Conservation (phyloP, 1,284 basidiomycete species). For the Singerocomus inundabilis region DNA sequence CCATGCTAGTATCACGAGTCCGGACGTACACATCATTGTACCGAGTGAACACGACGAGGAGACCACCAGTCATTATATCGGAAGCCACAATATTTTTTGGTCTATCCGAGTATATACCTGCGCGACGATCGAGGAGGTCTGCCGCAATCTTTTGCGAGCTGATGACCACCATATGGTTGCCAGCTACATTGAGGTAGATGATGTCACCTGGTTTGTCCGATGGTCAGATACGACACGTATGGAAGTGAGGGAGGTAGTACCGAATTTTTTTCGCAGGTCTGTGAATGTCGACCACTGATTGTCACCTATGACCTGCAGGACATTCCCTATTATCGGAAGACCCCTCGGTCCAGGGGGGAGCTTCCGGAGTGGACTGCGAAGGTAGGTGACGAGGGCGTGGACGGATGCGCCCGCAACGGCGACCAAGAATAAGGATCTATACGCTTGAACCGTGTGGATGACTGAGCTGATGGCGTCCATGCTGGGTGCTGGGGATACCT, state of each 20-base stretch:
- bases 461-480: conserved; percentile 2
- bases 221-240: not conserved
- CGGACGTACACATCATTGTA: conserved; percentile 6
- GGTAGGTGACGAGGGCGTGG: conserved; percentile 3
- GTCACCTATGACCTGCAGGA: not conserved
- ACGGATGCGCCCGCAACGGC: not conserved
- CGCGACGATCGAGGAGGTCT: conserved; percentile 13
- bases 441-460: not conserved
- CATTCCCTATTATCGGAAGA: conserved; percentile 9
- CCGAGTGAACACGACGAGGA: not conserved
- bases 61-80: conserved; percentile 12
- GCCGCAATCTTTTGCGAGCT: conserved; percentile 8
- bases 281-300: conserved; percentile 1
- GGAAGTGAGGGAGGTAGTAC: too few relatives aligned
- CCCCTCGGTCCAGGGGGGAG: too few relatives aligned
- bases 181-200: conserved; percentile 10
- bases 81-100: conserved; percentile 9
- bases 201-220: not conserved
- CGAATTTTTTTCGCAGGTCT: too few relatives aligned
- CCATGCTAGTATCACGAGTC: not conserved
- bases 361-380: conserved; percentile 5
- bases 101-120: conserved; percentile 8
- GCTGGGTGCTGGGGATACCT: not conserved
- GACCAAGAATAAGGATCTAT: conserved; percentile 1
- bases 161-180: conserved; percentile 7